Conservation (phyloP, 495 filamentous ascomycete species). For the Massariosphaeria phaeospora region DNA sequence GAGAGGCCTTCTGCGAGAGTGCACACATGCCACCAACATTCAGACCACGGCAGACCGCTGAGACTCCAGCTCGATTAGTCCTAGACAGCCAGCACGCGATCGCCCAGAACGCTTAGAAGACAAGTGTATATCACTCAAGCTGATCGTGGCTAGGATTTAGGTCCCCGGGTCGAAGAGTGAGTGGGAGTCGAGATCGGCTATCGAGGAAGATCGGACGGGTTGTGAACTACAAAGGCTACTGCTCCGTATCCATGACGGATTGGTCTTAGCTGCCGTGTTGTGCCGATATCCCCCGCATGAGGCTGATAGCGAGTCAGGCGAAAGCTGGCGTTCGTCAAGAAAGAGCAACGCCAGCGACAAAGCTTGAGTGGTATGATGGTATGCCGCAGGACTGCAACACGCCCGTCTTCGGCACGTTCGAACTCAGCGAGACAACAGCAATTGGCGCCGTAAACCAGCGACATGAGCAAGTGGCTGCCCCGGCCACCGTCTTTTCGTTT, state of each 20-base stretch:
- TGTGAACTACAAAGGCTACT: background rate
- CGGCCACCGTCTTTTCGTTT: background rate
- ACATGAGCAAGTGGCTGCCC: background rate
- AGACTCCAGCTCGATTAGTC: too few relatives aligned
- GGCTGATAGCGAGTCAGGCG: slow-evolving; percentile 3
- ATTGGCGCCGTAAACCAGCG: background rate
- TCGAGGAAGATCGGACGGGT: too few relatives aligned
- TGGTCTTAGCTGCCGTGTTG: background rate
- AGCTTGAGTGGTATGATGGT: background rate
- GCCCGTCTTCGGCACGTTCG: background rate
- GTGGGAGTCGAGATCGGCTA: too few relatives aligned
- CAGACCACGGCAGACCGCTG: too few relatives aligned
- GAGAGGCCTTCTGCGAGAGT: too few relatives aligned
- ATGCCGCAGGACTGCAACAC: background rate
- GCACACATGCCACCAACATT: too few relatives aligned
- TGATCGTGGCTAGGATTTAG: background rate
- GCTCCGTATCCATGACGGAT: background rate
- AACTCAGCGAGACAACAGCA: background rate
- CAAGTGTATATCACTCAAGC: background rate
- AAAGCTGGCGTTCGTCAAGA: background rate
- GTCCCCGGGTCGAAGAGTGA: too few relatives aligned
- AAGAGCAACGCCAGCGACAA: background rate
- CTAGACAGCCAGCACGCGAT: too few relatives aligned
- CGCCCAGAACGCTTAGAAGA: background rate
- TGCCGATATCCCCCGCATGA: slow-evolving; percentile 9